phyloP scores from a whole-genome alignment of 225 moss, liverwort and hornwort species.

The Physcomitrellopsis africana region DNA sequence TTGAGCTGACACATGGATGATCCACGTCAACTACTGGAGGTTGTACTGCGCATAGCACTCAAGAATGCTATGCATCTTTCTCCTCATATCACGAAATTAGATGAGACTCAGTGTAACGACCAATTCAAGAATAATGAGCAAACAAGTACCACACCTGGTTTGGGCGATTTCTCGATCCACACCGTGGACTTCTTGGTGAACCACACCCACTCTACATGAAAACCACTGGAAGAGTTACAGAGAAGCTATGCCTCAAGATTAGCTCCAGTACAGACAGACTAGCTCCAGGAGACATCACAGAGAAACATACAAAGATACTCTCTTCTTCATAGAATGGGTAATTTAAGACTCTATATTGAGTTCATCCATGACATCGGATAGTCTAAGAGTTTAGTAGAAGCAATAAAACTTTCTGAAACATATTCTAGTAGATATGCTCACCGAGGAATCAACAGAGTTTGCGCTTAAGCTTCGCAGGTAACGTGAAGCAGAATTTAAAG shows the following conservation, averaged over 20 bases:
- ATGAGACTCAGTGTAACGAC: slow-evolving; percentile 3
- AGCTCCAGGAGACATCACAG: not conserved
- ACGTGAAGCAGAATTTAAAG: slow-evolving; percentile 29
- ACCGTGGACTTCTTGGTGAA: slow-evolving; percentile 47
- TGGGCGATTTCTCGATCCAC: slow-evolving; percentile 43
- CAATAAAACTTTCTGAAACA: slow-evolving; percentile 5
- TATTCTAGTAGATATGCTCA: slow-evolving; percentile 32
- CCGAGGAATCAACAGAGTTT: slow-evolving; percentile 49
- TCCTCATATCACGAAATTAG: not conserved
- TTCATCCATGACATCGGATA: not conserved
- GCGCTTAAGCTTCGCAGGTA: slow-evolving; percentile 46
- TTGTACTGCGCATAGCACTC: too few relatives aligned
- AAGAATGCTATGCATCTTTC: not conserved
- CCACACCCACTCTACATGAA: slow-evolving; percentile 40
- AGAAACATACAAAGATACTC: not conserved
- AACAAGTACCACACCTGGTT: slow-evolving; percentile 48
- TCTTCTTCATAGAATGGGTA: not conserved
- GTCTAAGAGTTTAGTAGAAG: slow-evolving; percentile 8
- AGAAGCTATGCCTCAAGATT: slow-evolving; percentile 4
- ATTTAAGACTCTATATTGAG: not conserved
- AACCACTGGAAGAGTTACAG: slow-evolving; percentile 28
- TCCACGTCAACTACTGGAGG: too few relatives aligned
- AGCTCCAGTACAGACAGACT: slow-evolving; percentile 6
- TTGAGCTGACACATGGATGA: too few relatives aligned
- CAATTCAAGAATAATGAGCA: slow-evolving; percentile 11